phyloP scores from a whole-genome alignment of 2,329 filamentous ascomycete species.

The Fusarium sp. region DNA sequence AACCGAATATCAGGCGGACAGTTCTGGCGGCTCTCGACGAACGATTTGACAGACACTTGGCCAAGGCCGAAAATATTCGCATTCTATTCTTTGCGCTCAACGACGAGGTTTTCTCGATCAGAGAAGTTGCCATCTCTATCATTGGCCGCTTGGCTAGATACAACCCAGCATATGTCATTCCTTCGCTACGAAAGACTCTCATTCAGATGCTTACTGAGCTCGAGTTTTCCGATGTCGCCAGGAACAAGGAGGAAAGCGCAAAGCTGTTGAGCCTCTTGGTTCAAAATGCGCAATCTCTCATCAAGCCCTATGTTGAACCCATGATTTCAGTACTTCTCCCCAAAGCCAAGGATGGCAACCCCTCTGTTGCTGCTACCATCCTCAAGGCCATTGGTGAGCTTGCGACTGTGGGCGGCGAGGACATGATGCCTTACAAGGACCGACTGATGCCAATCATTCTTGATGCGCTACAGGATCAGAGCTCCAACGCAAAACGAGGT shows the following conservation, averaged over 20 bases:
- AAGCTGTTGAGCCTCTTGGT: conserved; percentile 93
- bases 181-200: conserved; percentile 91
- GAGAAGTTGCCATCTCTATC: conserved; percentile 95
- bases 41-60: conserved; percentile 95
- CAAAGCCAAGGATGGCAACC: conserved; percentile 85
- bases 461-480: conserved; percentile 88
- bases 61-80: conserved; percentile 98
- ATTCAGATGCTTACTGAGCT: conserved; percentile 97
- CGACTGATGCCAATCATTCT: conserved; percentile 65
- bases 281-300: conserved; percentile 89
- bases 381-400: conserved; percentile 94
- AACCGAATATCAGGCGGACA: conserved; percentile 87
- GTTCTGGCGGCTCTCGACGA: conserved; percentile 90
- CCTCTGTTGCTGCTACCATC: conserved; percentile 93
- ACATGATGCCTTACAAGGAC: conserved; percentile 92
- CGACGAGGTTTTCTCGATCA: conserved; percentile 90
- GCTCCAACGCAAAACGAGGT: conserved; percentile 88
- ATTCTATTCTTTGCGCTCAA: conserved; percentile 96
- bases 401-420: conserved; percentile 90
- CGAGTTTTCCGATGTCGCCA: conserved; percentile 92
- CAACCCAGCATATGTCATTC: conserved; percentile 98
- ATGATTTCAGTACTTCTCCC: conserved; percentile 95
- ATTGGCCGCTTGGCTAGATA: conserved; percentile 91
- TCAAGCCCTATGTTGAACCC: conserved; percentile 97
- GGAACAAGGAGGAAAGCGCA: conserved; percentile 96